Conservation (phyloP, 257 asterid genomes). For the Nicotiana knightiana region DNA sequence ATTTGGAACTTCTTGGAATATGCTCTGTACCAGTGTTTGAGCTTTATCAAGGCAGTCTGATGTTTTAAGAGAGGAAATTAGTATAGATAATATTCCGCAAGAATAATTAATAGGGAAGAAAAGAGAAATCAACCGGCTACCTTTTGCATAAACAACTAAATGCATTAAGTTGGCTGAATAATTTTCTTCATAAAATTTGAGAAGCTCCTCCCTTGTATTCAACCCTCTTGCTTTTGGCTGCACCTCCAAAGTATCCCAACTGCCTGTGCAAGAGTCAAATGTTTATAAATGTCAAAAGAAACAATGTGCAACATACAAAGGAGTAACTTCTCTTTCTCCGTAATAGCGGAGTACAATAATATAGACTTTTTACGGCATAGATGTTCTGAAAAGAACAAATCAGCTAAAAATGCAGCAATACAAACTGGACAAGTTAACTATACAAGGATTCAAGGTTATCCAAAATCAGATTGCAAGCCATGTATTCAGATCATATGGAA, state of each 20-base stretch:
- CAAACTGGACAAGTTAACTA: not conserved
- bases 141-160: constrained; percentile 87
- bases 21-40: constrained; percentile 69
- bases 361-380: not conserved
- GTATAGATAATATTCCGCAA: not conserved
- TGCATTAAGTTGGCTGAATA: constrained; percentile 96
- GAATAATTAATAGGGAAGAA: not conserved
- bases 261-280: constrained; percentile 44
- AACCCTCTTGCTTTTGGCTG: constrained; percentile 79
- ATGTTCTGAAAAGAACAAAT: not conserved
- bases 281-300: not conserved
- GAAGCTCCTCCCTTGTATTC: constrained; percentile 83
- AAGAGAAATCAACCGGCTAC: constrained; percentile 32
- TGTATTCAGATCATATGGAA: not conserved
- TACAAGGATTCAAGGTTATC: not conserved
- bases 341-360: not conserved
- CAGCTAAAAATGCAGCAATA: not conserved
- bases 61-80: constrained; percentile 18
- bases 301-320: not conserved
- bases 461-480: not conserved
- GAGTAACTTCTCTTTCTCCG: not conserved
- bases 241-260: constrained; percentile 91
- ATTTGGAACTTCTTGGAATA: constrained; percentile 74
- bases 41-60: constrained; percentile 72
- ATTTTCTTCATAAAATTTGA: constrained; percentile 63